These are phyloP conservation scores for Vitis vinifera DNA, from an alignment of 164 flowering plant genomes.

Conservation along the genomic window ASM3070453v1 NC_081818.1:307501-308000, in stretches of 20 bases:
- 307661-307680: background rate
- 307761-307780: constrained; percentile 68
- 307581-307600: too few species aligned
- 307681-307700: background rate
- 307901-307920: constrained; percentile 7
- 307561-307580: too few species aligned
- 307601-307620: background rate
- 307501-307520: too few species aligned
- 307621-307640: background rate
- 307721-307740: constrained; percentile 85
- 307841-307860: background rate
- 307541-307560: too few species aligned
- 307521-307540: too few species aligned
- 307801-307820: constrained; percentile 52
- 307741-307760: constrained; percentile 53
- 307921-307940: constrained; percentile 14
- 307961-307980: constrained; percentile 18
- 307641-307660: background rate
- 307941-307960: constrained; percentile 19
- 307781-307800: constrained; percentile 81
- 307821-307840: background rate
- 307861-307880: background rate
- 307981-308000: constrained; percentile 6
- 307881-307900: constrained; percentile 3
- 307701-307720: constrained; percentile 62